Percentiles rank a stretch among this genome's conserved stretches.
Conservation (phyloP, 2,329 filamentous ascomycete species). For the Cladobotryum protrusum region DNA sequence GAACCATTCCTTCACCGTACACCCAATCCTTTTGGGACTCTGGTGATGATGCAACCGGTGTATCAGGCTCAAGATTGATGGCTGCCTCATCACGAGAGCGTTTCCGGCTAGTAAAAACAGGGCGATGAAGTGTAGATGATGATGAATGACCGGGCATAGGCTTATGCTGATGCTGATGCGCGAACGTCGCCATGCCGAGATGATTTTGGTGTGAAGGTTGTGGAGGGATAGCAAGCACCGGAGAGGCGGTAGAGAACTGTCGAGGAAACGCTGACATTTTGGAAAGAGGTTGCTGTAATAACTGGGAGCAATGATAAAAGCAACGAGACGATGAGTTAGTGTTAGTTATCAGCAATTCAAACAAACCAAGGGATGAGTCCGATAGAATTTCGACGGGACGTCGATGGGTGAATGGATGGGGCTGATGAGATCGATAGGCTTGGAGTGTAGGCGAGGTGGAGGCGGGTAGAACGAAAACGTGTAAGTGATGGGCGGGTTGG, state of each 20-base stretch:
- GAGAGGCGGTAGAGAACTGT: slow-evolving; percentile 29
- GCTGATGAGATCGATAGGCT: neutral
- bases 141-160: slow-evolving; percentile 19
- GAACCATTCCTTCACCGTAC: slow-evolving; percentile 66
- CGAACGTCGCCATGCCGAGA: slow-evolving; percentile 25
- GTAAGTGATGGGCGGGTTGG: neutral
- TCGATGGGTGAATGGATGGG: no score
- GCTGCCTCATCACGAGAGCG: slow-evolving; percentile 69
- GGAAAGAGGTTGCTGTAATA: neutral
- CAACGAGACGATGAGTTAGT: neutral
- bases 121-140: slow-evolving; percentile 16
- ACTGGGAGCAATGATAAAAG: neutral
- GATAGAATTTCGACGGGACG: neutral
- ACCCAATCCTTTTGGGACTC: slow-evolving; percentile 58
- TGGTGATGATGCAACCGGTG: slow-evolving; percentile 37
- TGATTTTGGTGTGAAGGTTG: slow-evolving; percentile 28
- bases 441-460: neutral
- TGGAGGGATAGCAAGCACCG: slow-evolving; percentile 36
- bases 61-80: slow-evolving; percentile 58
- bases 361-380: neutral
- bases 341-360: neutral
- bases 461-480: no score
- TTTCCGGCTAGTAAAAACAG: slow-evolving; percentile 54
- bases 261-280: neutral
- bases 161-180: slow-evolving; percentile 19